phyloP scores from a whole-genome alignment of 1,139 yeast species.

The Magnusiomyces tetraspermus region DNA sequence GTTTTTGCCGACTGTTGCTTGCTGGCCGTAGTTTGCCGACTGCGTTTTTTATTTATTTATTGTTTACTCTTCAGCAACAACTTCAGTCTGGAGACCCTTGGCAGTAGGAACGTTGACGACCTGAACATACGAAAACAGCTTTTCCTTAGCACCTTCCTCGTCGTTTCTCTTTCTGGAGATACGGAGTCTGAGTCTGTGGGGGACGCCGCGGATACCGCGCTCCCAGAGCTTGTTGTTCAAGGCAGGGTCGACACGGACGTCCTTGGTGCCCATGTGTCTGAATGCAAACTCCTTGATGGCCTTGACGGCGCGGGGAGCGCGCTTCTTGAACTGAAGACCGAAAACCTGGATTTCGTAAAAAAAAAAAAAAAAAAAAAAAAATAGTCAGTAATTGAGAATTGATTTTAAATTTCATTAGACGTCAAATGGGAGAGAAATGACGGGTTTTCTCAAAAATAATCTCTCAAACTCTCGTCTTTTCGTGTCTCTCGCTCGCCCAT shows the following conservation, averaged over 20 bases:
- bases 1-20: too few relatives aligned
- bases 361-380: too few relatives aligned
- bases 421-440: too few relatives aligned
- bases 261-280: conserved; percentile 98
- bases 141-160: conserved; percentile 98
- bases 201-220: conserved; percentile 99
- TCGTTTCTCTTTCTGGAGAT: conserved; percentile 99
- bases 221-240: conserved; percentile 98
- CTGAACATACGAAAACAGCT: conserved; percentile 96
- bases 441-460: too few relatives aligned
- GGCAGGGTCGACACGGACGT: conserved; percentile 98
- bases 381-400: too few relatives aligned
- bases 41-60: too few relatives aligned
- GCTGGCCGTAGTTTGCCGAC: too few relatives aligned
- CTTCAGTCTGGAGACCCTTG: conserved; percentile 97
- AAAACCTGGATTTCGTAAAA: too few relatives aligned
- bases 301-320: conserved; percentile 99
- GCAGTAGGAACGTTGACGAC: conserved; percentile 89
- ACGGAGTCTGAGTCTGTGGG: conserved; percentile 96
- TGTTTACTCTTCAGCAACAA: conserved; percentile 59
- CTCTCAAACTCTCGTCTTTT: too few relatives aligned
- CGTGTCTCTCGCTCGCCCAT: too few relatives aligned
- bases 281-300: conserved; percentile 98
- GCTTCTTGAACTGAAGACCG: conserved; percentile 98
- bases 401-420: too few relatives aligned